phyloP scores from a whole-genome alignment of 2,329 filamentous ascomycete genomes.

The Pseudogymnoascus sp. region DNA sequence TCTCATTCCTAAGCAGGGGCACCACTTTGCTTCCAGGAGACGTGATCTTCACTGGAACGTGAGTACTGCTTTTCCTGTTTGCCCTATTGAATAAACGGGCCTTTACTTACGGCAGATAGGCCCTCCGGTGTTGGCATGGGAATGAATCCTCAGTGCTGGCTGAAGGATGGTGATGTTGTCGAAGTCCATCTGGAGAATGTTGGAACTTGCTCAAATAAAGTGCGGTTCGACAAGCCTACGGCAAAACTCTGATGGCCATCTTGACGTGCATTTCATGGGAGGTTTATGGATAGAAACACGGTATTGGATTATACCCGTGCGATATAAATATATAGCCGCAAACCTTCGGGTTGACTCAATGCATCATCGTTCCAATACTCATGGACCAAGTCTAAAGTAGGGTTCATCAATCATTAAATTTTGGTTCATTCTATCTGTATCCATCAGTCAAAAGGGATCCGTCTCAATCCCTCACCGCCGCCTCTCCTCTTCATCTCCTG shows the following conservation, averaged over 20 bases:
- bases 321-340: background rate
- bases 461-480: constrained; percentile 51
- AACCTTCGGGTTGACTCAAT: background rate
- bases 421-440: background rate
- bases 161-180: constrained; percentile 62
- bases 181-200: constrained; percentile 60
- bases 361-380: background rate
- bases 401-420: constrained; percentile 1
- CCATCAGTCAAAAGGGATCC: constrained; percentile 69
- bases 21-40: constrained; percentile 56
- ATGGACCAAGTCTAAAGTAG: background rate
- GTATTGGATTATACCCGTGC: constrained; percentile 7
- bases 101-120: constrained; percentile 26
- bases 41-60: constrained; percentile 58
- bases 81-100: background rate
- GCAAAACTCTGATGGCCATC: constrained; percentile 27
- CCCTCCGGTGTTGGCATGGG: constrained; percentile 66
- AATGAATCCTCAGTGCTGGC: constrained; percentile 55
- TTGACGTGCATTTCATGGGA: background rate
- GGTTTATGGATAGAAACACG: constrained; percentile 3
- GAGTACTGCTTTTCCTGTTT: constrained; percentile 25
- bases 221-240: constrained; percentile 34
- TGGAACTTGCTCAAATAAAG: constrained; percentile 48
- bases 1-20: constrained; percentile 51
- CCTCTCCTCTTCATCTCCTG: constrained; percentile 75